These are phyloP conservation scores for Earliella scabrosa DNA, from an alignment of 1,284 basidiomycete species.

Conservation along the genomic window DNA sequence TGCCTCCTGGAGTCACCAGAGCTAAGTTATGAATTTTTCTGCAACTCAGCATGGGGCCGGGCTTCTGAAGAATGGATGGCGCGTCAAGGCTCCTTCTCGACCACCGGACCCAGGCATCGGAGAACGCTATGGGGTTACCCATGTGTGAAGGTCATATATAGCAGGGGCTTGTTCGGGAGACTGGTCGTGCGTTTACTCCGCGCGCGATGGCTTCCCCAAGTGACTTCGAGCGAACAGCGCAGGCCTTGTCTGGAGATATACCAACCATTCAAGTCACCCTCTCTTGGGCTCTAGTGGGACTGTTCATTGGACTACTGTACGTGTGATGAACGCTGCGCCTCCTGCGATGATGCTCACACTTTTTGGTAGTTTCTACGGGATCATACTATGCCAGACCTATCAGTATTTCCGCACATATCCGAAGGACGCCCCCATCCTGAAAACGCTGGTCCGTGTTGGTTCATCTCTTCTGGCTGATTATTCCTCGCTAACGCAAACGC, in stretches of 20 bases:
- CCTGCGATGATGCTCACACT: background rate
- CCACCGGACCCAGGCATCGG: too few relatives aligned
- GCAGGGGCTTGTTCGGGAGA: too few relatives aligned
- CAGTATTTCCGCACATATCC: background rate
- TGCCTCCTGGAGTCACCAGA: too few relatives aligned
- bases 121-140: too few relatives aligned
- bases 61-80: too few relatives aligned
- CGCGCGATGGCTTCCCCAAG: background rate
- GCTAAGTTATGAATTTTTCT: too few relatives aligned
- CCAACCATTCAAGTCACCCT: background rate
- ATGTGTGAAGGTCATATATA: too few relatives aligned
- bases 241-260: background rate
- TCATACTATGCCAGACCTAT: background rate
- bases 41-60: too few relatives aligned
- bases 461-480: background rate
- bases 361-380: background rate
- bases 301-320: background rate
- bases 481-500: too few relatives aligned
- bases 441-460: background rate
- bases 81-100: too few relatives aligned
- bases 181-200: too few relatives aligned
- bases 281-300: background rate
- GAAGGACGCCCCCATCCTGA: background rate
- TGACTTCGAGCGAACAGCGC: background rate
- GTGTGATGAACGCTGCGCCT: background rate